A percentile compares a stretch with the other conserved stretches of the same genome.
Evolutionary conservation across 148 eudicot genomes (phyloP).

Genomic region (Fagopyrum esculentum): DNA sequence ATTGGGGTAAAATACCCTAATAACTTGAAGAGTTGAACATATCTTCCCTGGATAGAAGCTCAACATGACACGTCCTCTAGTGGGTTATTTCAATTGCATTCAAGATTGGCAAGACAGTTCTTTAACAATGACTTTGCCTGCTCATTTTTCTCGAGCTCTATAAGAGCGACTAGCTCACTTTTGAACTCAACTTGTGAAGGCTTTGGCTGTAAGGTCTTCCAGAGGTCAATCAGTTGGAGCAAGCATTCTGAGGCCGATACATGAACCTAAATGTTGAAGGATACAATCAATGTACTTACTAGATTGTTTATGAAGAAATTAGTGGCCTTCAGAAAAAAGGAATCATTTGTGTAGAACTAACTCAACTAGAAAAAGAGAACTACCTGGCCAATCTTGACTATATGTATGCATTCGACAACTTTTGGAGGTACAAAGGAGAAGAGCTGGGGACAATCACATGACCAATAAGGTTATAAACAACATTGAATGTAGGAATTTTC

Average conservation of each 20-base stretch:
- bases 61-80: neutral
- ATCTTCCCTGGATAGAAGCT: neutral
- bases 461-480: neutral
- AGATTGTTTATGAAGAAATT: neutral
- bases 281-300: neutral
- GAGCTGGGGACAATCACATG: slow-evolving; percentile 40
- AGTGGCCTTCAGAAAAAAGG: neutral
- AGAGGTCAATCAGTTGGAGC: slow-evolving; percentile 44
- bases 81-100: slow-evolving; percentile 27
- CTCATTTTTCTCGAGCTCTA: slow-evolving; percentile 62
- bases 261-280: slow-evolving; percentile 41
- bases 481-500: neutral
- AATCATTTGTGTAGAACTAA: neutral
- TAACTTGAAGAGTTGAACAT: neutral
- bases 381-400: slow-evolving; percentile 85
- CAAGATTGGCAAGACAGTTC: slow-evolving; percentile 51
- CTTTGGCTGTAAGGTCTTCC: slow-evolving; percentile 26
- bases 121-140: slow-evolving; percentile 70
- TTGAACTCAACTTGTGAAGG: slow-evolving; percentile 33
- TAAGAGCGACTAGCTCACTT: slow-evolving; percentile 43
- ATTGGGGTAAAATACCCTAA: neutral
- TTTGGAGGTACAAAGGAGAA: slow-evolving; percentile 45
- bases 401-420: slow-evolving; percentile 54
- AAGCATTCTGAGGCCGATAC: slow-evolving; percentile 75
- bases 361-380: neutral